Evolutionary conservation across 2,329 filamentous ascomycete genomes (phyloP).

Genomic region (Talaromyces funiculosus): DNA sequence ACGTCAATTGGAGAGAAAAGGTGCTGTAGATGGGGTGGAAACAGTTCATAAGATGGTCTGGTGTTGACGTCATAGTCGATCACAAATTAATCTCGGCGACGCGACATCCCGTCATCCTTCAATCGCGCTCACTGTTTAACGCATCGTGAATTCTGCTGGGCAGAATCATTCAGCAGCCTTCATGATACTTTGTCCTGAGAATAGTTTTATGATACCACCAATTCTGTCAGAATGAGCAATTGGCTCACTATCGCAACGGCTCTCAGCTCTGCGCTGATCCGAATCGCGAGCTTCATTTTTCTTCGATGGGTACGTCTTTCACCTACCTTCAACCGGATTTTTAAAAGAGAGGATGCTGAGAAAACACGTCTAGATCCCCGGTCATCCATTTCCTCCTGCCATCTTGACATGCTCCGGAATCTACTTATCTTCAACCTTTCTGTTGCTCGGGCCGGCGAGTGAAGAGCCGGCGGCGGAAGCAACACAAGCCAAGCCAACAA

Average conservation of each 20-base stretch:
- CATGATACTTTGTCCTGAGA: background rate
- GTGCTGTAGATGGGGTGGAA: background rate
- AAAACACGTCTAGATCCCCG: slow-evolving; percentile 26
- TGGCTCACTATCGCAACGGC: slow-evolving; percentile 27
- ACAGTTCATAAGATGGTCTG: background rate
- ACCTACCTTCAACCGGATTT: no score
- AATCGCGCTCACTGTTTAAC: background rate
- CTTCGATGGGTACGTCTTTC: slow-evolving; percentile 42
- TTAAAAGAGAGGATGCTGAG: background rate
- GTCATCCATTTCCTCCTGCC: slow-evolving; percentile 31
- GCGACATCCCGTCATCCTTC: background rate
- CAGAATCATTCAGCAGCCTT: background rate
- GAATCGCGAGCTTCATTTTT: slow-evolving; percentile 36
- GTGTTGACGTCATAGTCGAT: background rate
- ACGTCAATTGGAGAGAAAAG: background rate
- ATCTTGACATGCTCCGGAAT: slow-evolving; percentile 39
- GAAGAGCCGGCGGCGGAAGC: slow-evolving; percentile 1
- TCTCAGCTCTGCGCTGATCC: slow-evolving; percentile 33
- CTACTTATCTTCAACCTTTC: slow-evolving; percentile 40
- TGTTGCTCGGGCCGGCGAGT: slow-evolving; percentile 16
- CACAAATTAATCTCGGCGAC: background rate
- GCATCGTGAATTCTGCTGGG: background rate
- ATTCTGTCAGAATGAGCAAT: slow-evolving; percentile 10
- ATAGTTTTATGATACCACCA: background rate
- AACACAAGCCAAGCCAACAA: slow-evolving; percentile 8